A percentile compares a stretch with the other conserved stretches of the same genome.
phyloP scores from a whole-genome alignment of 1,139 yeast species.

The Blastobotrys niveus region DNA sequence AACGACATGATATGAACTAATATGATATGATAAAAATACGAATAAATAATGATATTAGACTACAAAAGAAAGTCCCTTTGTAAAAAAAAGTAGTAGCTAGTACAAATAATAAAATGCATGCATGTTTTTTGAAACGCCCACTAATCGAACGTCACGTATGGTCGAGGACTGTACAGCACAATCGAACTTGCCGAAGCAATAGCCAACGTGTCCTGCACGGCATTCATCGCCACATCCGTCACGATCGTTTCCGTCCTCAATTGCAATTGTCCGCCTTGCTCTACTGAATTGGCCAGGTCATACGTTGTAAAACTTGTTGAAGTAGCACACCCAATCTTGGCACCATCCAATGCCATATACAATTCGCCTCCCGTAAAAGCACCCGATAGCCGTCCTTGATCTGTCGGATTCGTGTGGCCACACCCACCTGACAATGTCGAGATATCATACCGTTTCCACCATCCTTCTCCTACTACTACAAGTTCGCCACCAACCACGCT shows the following conservation, averaged over 20 bases:
- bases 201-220: constrained; percentile 7
- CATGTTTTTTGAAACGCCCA: too few species aligned
- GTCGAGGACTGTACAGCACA: constrained; percentile 4
- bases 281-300: constrained; percentile 2
- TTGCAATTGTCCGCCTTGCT: not conserved
- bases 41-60: too few species aligned
- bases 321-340: constrained; percentile 1
- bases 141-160: not conserved
- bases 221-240: constrained; percentile 3
- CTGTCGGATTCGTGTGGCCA: constrained; percentile 26
- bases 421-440: constrained; percentile 25
- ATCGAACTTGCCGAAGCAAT: constrained; percentile 5
- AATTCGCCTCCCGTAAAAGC: not conserved
- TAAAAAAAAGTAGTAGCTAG: too few species aligned
- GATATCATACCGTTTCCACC: constrained; percentile 34
- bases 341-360: not conserved
- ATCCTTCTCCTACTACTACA: constrained; percentile 34
- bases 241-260: not conserved
- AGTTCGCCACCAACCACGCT: constrained; percentile 27
- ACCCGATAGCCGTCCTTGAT: constrained; percentile 17
- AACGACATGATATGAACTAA: too few species aligned
- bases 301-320: not conserved
- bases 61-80: too few species aligned
- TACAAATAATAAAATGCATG: too few species aligned
- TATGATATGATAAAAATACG: too few species aligned